Evolutionary conservation across 257 asterid species (phyloP), one percentile per base, ranked within the genome.

Genomic region (Solanum etuberosum): DNA sequence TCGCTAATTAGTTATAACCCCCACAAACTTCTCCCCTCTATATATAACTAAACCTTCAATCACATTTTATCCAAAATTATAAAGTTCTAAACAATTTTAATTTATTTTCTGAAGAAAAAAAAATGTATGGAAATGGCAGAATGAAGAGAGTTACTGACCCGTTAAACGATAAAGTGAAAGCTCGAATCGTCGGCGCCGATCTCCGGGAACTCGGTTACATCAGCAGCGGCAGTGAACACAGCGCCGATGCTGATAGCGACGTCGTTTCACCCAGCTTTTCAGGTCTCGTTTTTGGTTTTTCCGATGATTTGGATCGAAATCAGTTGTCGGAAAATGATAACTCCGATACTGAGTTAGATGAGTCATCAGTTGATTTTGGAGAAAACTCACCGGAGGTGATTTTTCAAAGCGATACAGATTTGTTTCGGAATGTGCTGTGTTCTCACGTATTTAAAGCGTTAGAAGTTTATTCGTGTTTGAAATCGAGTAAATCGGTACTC

Each of bases 171-270:
- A 73, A 77, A 61, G 84, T 57, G 1, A 95, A 92, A 88, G 99
- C 95, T 25, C 90, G 97, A 71, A 91, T 95, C 90, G 59, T 93
- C 91, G 94, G 96, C 84, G 78, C 90, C 68, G 34, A 84, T 43
- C 29, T 72, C 35, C 65, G 84, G 84, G 88, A 89, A 15, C 92
- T 91, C 31, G 93, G 89, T 37, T 88, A 87, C 87, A 54, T 89
- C 83, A 95, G 98, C 92, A 95, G 98, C 93, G 98, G 98, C 4
- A 96, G 98, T 90, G 98, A 96, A 25, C 93, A 92, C 96, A 93
- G 94, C n/a, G 80, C 27, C 91, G 61, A 89, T 4, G 89, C 61
- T 13, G 89, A 90, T 20, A 91, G 87, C 61, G 94, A 89, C 88
- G 91, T 38, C 88, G 87, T 83, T 27, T 92, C 93, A 1, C 88